Evolutionary conservation across 495 filamentous ascomycete genomes (phyloP), one percentile per base, ranked within the genome.

Genomic region (Neohortaea acidophila): DNA sequence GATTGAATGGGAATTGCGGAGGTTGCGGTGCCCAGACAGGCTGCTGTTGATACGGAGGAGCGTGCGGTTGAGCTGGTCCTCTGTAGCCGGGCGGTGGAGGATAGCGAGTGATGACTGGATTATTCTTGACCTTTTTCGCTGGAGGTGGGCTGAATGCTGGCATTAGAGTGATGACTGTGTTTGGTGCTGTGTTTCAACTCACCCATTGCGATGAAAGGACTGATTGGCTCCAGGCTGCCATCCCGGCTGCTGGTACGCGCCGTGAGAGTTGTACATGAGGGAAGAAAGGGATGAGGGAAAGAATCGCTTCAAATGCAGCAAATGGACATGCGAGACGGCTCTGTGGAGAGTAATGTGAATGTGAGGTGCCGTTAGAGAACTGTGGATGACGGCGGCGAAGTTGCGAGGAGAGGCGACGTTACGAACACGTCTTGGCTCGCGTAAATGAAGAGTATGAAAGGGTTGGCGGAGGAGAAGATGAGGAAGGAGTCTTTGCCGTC

Each of bases 51-150:
- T n/a, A n/a, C n/a, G n/a, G n/a, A 8, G 38, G 34, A 6, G 42
- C 33, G 11, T 33, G 34, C 11, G 45, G 40, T 25, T 45, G 46
- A 19, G 43, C 45, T 23, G 53, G 55, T 12, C 44, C 49, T 27
- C 39, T 48, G 49, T 61, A 61, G 3, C 57, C 57, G 21, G 57
- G 59, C 17, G 59, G 59, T 12, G 59, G 59, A 22, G 57, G 43
- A 33, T 59, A 61, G 20, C 50, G 38, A 4, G 59, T 61, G 40
- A 61, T 59, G 45, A 60, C 45, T 3, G 57, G 55, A 42, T 58
- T 56, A n/a, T 51, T 51, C 30, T 60, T 62, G 1, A 37, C 7
- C 29, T 41, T 45, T 46, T 59, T 60, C 17, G 55, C 49, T 4
- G 54, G 51, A 1, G 45, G 45, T 2, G 41, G 38, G n/a, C 33